Evolutionary conservation across 2,329 filamentous ascomycete genomes (phyloP).

Genomic region (Arthrobotrys iridis): DNA sequence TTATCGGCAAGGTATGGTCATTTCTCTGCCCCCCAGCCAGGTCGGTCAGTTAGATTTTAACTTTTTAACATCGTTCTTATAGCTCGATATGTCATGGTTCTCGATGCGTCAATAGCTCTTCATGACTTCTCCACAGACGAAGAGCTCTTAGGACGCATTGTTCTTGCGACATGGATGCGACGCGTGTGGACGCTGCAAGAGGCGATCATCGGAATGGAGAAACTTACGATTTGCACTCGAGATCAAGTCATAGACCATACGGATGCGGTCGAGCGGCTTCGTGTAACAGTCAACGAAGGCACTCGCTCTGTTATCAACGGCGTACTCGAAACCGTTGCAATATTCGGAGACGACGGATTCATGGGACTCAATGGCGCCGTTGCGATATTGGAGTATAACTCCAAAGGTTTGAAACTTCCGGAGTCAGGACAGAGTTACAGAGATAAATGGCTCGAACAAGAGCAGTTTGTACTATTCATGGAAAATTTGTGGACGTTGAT

Average conservation of each 20-base stretch:
- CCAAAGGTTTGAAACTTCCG: slow-evolving; percentile 6
- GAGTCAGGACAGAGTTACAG: neutral
- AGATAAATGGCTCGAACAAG: slow-evolving; percentile 3
- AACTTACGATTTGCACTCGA: slow-evolving; percentile 32
- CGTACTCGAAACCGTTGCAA: slow-evolving; percentile 2
- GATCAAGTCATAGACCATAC: slow-evolving; percentile 41
- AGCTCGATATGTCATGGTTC: slow-evolving; percentile 51
- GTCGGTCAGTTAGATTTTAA: neutral
- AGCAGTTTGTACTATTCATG: slow-evolving; percentile 20
- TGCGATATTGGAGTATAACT: slow-evolving; percentile 22
- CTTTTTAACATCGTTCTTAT: slow-evolving; percentile 4
- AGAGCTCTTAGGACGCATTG: slow-evolving; percentile 52
- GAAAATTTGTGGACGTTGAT: slow-evolving; percentile 34
- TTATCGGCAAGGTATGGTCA: slow-evolving; percentile 36
- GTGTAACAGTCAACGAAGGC: slow-evolving; percentile 7
- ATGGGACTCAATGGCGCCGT: slow-evolving; percentile 31
- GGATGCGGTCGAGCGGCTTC: slow-evolving; percentile 41
- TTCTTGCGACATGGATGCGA: slow-evolving; percentile 54
- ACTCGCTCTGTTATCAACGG: slow-evolving; percentile 10
- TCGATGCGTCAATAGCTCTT: slow-evolving; percentile 42
- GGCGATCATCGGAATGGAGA: slow-evolving; percentile 51
- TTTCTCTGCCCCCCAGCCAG: neutral
- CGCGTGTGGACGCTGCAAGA: slow-evolving; percentile 57
- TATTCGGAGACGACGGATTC: slow-evolving; percentile 41
- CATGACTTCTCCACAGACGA: slow-evolving; percentile 35